Evolutionary conservation across 768 basidiomycete genomes (phyloP).

Genomic region (Leccinum disarticulatum): DNA sequence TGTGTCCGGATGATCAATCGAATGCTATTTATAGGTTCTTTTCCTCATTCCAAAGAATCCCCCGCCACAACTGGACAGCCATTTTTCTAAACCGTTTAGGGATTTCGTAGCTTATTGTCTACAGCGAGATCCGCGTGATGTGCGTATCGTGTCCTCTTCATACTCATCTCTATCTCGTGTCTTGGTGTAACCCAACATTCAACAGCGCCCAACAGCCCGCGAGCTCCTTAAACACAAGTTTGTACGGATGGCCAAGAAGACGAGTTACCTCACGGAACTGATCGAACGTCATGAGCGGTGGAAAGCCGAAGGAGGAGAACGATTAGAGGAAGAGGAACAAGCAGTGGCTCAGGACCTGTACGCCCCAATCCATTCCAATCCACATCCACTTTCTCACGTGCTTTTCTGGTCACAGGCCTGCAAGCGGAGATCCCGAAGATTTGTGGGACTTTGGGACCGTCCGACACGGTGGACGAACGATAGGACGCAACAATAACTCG

Average conservation of each 20-base stretch:
- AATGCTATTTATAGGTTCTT: conserved; percentile 59
- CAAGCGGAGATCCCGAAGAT: conserved; percentile 68
- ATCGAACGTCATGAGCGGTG: conserved; percentile 94
- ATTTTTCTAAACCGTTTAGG: conserved; percentile 89
- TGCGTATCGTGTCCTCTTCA: conserved; percentile 37
- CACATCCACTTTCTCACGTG: neutral
- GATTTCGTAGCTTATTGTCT: conserved; percentile 94
- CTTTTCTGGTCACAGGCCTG: conserved; percentile 29
- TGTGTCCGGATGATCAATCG: neutral
- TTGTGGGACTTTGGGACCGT: conserved; percentile 99
- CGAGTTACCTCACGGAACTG: conserved; percentile 90
- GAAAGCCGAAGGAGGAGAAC: conserved; percentile 68
- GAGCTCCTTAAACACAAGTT: conserved; percentile 58
- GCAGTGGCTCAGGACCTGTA: conserved; percentile 63
- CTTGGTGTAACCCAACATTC: conserved; percentile 17
- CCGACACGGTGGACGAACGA: conserved; percentile 68
- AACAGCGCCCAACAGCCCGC: conserved; percentile 87
- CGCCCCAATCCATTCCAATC: conserved; percentile 23
- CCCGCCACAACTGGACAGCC: conserved; percentile 71
- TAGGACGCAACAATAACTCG: conserved; percentile 63
- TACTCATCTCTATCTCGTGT: conserved; percentile 3
- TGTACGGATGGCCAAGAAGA: conserved; percentile 51
- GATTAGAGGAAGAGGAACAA: conserved; percentile 38
- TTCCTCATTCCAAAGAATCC: conserved; percentile 99
- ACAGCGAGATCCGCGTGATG: conserved; percentile 91